Conservation (phyloP, 306 rosid genomes). For the Medicago truncatula region DNA sequence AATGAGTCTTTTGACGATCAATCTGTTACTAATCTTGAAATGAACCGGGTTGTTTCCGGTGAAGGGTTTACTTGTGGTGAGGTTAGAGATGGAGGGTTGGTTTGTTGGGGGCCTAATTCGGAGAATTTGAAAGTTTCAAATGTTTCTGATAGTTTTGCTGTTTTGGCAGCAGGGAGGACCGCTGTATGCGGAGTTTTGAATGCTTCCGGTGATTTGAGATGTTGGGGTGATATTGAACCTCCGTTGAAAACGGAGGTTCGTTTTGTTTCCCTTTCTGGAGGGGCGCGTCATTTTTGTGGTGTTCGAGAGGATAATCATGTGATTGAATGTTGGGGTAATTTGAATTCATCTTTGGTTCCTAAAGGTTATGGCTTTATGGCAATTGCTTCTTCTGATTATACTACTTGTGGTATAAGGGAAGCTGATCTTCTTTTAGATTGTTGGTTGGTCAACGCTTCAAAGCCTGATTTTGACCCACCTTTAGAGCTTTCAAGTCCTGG, state of each 20-base stretch:
- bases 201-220: slow-evolving; percentile 55
- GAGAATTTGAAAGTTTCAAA: slow-evolving; percentile 50
- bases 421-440: slow-evolving; percentile 85
- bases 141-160: slow-evolving; percentile 52
- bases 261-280: slow-evolving; percentile 63
- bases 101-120: slow-evolving; percentile 90
- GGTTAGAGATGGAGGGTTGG: slow-evolving; percentile 65
- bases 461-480: slow-evolving; percentile 74
- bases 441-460: slow-evolving; percentile 67
- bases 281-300: slow-evolving; percentile 78
- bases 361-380: slow-evolving; percentile 75
- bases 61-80: slow-evolving; percentile 83
- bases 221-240: slow-evolving; percentile 73
- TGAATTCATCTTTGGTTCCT: slow-evolving; percentile 70
- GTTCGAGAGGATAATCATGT: slow-evolving; percentile 75
- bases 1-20: slow-evolving; percentile 56
- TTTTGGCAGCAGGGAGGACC: slow-evolving; percentile 63
- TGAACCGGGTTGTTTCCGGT: slow-evolving; percentile 72
- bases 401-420: slow-evolving; percentile 87
- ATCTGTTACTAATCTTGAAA: slow-evolving; percentile 45
- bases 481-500: slow-evolving; percentile 93
- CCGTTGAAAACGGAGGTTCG: slow-evolving; percentile 35
- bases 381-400: slow-evolving; percentile 79
- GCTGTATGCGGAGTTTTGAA: slow-evolving; percentile 76
- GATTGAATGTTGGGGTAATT: slow-evolving; percentile 83